These are phyloP conservation scores for Parastagonospora nodorum DNA, from an alignment of 2,329 filamentous ascomycete species.

Conservation along the genomic window DNA sequence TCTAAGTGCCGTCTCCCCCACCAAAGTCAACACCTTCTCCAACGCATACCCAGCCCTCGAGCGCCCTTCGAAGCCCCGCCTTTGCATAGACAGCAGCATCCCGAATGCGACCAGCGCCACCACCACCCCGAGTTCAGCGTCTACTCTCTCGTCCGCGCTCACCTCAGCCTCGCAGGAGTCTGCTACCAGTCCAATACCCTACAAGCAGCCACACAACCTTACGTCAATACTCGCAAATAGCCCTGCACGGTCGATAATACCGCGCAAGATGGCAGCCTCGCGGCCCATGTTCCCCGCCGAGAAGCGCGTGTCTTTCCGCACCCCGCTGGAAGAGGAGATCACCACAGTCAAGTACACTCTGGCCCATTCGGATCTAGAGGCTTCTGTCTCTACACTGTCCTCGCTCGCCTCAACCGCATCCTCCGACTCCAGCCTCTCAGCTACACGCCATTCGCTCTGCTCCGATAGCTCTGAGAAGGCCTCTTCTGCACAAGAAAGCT, in stretches of 20 bases:
- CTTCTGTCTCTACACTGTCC: constrained; percentile 44
- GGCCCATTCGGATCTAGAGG: constrained; percentile 61
- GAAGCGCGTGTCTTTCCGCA: constrained; percentile 63
- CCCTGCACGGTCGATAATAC: constrained; percentile 44
- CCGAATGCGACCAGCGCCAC: constrained; percentile 25
- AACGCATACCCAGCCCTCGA: constrained; percentile 56
- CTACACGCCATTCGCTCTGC: constrained; percentile 18
- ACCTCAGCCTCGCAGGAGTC: constrained; percentile 49
- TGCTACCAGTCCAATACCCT: constrained; percentile 46
- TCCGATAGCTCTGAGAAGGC: constrained; percentile 6
- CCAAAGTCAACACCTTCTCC: constrained; percentile 64
- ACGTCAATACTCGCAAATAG: constrained; percentile 54
- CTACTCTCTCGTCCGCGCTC: constrained; percentile 47
- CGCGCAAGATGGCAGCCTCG: constrained; percentile 49
- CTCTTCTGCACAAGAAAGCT: constrained; percentile 28
- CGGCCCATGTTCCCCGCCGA: constrained; percentile 58
- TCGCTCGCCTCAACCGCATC: constrained; percentile 24
- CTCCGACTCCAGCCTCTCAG: constrained; percentile 15
- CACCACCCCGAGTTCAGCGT: constrained; percentile 41
- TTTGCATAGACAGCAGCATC: constrained; percentile 42
- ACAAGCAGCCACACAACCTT: constrained; percentile 53
- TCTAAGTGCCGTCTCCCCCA: constrained; percentile 63
- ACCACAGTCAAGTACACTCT: constrained; percentile 60
- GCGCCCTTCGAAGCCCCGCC: constrained; percentile 35
- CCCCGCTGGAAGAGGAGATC: constrained; percentile 64